These are phyloP conservation scores for Suillus subalutaceus DNA, from an alignment of 768 basidiomycete genomes.

Conservation along the genomic window DNA sequence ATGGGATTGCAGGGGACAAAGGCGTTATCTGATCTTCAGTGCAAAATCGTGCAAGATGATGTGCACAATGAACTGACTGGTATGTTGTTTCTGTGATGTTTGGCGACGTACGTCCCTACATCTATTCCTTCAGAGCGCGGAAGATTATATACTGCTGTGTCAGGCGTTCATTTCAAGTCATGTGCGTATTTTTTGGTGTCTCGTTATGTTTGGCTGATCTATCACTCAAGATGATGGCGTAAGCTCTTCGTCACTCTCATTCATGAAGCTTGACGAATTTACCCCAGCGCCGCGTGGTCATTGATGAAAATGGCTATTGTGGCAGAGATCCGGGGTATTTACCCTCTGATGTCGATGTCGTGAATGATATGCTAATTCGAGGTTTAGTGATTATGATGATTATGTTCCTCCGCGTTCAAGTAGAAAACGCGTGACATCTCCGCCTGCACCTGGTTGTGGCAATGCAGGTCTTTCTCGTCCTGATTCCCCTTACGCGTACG, in stretches of 20 bases:
- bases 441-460: not conserved
- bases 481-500: not conserved
- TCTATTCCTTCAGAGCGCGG: conserved; percentile 11
- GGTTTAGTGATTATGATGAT: not conserved
- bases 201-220: not conserved
- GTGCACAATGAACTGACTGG: conserved; percentile 14
- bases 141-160: conserved; percentile 14
- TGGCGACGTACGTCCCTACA: not conserved
- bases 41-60: conserved; percentile 15
- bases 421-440: not conserved
- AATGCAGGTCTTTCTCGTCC: not conserved
- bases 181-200: conserved; percentile 13
- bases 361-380: not conserved
- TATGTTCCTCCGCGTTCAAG: too few relatives aligned
- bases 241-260: not conserved
- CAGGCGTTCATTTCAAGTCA: conserved; percentile 20
- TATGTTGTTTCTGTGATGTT: not conserved
- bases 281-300: not conserved
- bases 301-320: not conserved
- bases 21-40: conserved; percentile 12
- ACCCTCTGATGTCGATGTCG: not conserved
- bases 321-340: not conserved
- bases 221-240: not conserved
- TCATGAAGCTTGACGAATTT: not conserved
- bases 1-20: conserved; percentile 16